A percentile compares a stretch with the other conserved stretches of the same genome.
phyloP scores from a whole-genome alignment of 23 red algal species.

The Cyanidiococcus yangmingshanensis region DNA sequence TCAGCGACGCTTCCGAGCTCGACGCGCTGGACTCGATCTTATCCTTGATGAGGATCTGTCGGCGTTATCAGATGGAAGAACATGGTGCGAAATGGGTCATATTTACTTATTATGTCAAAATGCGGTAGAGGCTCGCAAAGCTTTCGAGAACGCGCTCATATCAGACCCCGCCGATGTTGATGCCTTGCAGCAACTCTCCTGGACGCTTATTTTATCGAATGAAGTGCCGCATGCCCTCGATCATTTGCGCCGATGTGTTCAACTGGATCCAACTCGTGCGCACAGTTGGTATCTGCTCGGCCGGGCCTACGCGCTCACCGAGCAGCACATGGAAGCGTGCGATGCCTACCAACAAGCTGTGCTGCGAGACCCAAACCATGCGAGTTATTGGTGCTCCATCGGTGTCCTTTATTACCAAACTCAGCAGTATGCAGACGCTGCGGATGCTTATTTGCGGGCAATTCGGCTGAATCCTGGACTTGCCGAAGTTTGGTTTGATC shows the following conservation, averaged over 20 bases:
- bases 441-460: slow-evolving; percentile 86
- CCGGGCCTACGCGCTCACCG: slow-evolving; percentile 48
- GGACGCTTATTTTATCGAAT: slow-evolving; percentile 53
- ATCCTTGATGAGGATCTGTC: slow-evolving; percentile 4
- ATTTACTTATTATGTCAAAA: slow-evolving; percentile 56
- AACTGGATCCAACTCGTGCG: slow-evolving; percentile 49
- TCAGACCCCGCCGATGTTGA: slow-evolving; percentile 77
- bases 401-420: slow-evolving; percentile 84
- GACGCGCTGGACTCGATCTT: slow-evolving; percentile 15
- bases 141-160: slow-evolving; percentile 62
- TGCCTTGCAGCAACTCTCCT: slow-evolving; percentile 78
- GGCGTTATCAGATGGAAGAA: slow-evolving; percentile 33
- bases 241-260: slow-evolving; percentile 39
- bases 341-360: slow-evolving; percentile 89
- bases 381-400: slow-evolving; percentile 94
- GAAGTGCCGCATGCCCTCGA: slow-evolving; percentile 35
- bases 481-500: slow-evolving; percentile 86
- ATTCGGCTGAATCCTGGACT: slow-evolving; percentile 69
- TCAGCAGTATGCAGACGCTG: slow-evolving; percentile 76
- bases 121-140: slow-evolving; percentile 37
- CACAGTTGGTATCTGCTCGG: slow-evolving; percentile 97
- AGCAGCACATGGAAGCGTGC: slow-evolving; percentile 69
- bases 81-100: slow-evolving; percentile 86
- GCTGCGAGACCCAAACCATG: slow-evolving; percentile 52
- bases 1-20: slow-evolving; percentile 44